Evolutionary conservation across 2,329 filamentous ascomycete genomes (phyloP).

Genomic region (Diaporthe citriasiana): DNA sequence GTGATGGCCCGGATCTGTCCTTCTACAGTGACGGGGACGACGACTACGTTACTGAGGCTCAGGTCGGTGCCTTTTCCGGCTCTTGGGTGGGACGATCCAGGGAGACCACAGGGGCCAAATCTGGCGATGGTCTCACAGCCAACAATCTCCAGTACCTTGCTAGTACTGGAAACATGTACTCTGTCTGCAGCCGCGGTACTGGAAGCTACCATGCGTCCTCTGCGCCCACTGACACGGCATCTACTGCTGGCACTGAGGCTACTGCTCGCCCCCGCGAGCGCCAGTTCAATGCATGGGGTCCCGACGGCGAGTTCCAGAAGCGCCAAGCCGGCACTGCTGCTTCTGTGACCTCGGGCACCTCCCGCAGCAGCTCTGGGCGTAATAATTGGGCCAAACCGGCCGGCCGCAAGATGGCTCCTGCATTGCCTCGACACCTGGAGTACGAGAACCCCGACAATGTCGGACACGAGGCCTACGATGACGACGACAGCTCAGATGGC

Average conservation of each 20-base stretch:
- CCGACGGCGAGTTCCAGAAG: slow-evolving; percentile 43
- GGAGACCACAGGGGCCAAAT: background rate
- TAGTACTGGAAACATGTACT: background rate
- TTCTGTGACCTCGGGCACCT: slow-evolving; percentile 31
- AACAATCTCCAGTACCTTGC: slow-evolving; percentile 9
- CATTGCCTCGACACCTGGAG: slow-evolving; percentile 34
- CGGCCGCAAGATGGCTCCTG: slow-evolving; percentile 23
- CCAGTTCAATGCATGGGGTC: slow-evolving; percentile 46
- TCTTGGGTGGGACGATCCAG: background rate
- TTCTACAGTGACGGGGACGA: background rate
- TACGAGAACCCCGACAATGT: slow-evolving; percentile 27
- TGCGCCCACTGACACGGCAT: slow-evolving; percentile 21
- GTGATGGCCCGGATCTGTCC: background rate
- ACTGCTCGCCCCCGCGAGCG: background rate
- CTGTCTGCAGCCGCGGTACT: background rate
- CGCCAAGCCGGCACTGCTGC: slow-evolving; percentile 23
- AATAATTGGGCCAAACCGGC: slow-evolving; percentile 45
- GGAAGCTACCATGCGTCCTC: slow-evolving; percentile 37
- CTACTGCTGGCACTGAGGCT: background rate
- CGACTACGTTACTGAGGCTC: background rate
- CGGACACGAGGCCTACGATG: slow-evolving; percentile 5
- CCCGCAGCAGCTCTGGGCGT: slow-evolving; percentile 14
- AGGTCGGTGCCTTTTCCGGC: background rate
- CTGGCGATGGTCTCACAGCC: slow-evolving; percentile 1
- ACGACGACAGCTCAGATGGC: slow-evolving; percentile 39